phyloP scores from a whole-genome alignment of 2,329 filamentous ascomycete genomes.

The Fulvia fulva region DNA sequence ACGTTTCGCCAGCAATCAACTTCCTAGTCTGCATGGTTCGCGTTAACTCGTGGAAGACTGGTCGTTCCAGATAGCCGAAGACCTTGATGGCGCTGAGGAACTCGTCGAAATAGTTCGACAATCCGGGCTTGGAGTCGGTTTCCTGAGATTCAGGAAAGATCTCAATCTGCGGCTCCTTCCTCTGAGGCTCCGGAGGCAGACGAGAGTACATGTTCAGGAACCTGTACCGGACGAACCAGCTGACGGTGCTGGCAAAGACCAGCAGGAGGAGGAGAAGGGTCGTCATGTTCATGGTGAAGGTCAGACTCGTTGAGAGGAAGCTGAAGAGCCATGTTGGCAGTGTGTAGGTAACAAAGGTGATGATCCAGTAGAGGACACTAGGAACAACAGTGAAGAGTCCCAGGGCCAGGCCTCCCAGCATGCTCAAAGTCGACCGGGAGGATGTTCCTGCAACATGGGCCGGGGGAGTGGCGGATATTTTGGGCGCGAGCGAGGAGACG shows the following conservation, averaged over 20 bases:
- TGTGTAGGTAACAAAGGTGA: conserved; percentile 83
- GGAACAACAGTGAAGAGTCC: conserved; percentile 48
- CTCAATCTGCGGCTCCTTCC: conserved; percentile 93
- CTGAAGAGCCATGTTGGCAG: conserved; percentile 85
- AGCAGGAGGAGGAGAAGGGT: conserved; percentile 82
- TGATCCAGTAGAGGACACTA: conserved; percentile 66
- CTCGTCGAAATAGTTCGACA: conserved; percentile 96
- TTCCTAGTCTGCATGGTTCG: conserved; percentile 97
- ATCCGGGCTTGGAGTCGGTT: conserved; percentile 79
- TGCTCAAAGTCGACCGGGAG: conserved; percentile 25
- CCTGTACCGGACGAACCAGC: conserved; percentile 91
- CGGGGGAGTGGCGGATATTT: conserved; percentile 6
- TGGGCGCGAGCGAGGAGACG: conserved; percentile 3
- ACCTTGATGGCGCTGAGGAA: conserved; percentile 98
- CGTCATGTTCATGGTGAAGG: conserved; percentile 97
- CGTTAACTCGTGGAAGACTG: conserved; percentile 96
- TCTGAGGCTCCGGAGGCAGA: conserved; percentile 86
- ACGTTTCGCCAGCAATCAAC: conserved; percentile 89
- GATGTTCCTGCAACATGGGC: conserved; percentile 14
- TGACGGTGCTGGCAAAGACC: conserved; percentile 75
- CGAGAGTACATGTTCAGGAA: conserved; percentile 97
- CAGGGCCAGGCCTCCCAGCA: conserved; percentile 32
- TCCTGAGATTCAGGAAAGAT: conserved; percentile 92
- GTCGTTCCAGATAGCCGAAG: conserved; percentile 92
- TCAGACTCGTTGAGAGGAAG: conserved; percentile 86